Evolutionary conservation across 73 alveolate genomes (phyloP), one percentile per base, ranked within the genome.

Genomic region (Paraurostyla sp.): DNA sequence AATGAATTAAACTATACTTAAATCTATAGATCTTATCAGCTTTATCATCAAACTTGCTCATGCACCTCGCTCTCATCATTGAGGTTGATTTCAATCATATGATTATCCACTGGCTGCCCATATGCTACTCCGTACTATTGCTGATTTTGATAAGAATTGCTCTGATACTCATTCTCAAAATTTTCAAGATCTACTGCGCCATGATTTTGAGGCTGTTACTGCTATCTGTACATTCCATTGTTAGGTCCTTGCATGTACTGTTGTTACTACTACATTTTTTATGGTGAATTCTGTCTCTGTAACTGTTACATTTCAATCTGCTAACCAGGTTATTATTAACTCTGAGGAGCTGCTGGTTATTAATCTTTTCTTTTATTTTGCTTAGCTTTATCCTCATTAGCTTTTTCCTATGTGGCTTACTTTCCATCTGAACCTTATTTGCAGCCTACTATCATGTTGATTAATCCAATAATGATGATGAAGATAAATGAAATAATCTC

Each of bases 401-500:
- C n/a, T n/a, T n/a, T 65, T 38, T 65, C 82, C 11, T 25, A 9
- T 15, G 41, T 7, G 18, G 82, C 82, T 22, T 65, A 38, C 42
- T 65, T 65, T 33, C 82, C 82, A 38, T 65, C 82, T 22, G 82
- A 65, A 2, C 82, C 82, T 22, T 65, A 35, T 65, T 23, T 65
- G 38, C 82, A 65, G 27, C 82, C 82, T 6, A 65, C 58, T 16
- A 65, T 65, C 58, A 65, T 40, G 46, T 65, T 65, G 9, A 65
- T 11, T 1, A 65, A 18, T 9, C 82, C 82, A 18, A 65, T 65
- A 15, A 40, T 40, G 9, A 33, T 9, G 32, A 65, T 65, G 25
- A 56, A 65, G n/a, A 65, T 1, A 40, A 65, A 65, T 30, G 41
- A 38, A 36, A 32, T 38, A 7, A 65, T 40, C 25, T 65, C 82